Evolutionary conservation across 2,329 filamentous ascomycete genomes (phyloP).

Genomic region (Phialophora verrucosa): DNA sequence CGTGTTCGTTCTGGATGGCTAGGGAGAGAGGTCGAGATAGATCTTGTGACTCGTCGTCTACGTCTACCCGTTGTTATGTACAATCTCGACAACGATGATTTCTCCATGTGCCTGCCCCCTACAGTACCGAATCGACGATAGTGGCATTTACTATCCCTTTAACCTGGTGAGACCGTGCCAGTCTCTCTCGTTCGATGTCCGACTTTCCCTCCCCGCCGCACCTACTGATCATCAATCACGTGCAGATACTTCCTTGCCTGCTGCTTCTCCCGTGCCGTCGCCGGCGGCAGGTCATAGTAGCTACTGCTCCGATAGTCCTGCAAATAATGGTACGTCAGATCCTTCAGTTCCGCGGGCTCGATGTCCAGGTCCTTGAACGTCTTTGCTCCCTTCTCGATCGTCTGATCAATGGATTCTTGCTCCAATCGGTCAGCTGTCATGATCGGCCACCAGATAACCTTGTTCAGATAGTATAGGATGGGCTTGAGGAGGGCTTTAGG

Average conservation of each 20-base stretch:
- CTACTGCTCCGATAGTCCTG: conserved; percentile 87
- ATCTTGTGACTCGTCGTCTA: not conserved
- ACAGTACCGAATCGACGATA: not conserved
- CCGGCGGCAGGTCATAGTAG: conserved; percentile 91
- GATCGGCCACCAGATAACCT: conserved; percentile 84
- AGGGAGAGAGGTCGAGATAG: not conserved
- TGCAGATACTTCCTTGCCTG: conserved; percentile 98
- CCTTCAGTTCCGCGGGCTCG: conserved; percentile 81
- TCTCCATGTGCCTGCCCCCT: too few relatives aligned
- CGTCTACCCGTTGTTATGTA: not conserved
- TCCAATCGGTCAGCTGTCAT: conserved; percentile 81
- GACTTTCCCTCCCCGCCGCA: not conserved
- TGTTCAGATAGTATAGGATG: conserved; percentile 75
- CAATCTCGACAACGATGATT: not conserved
- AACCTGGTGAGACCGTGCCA: not conserved
- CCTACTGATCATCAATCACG: conserved; percentile 80
- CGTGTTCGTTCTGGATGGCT: not conserved
- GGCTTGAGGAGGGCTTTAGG: conserved; percentile 82
- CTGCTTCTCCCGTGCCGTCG: conserved; percentile 90
- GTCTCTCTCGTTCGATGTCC: not conserved
- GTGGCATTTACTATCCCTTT: not conserved
- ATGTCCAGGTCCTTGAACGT: conserved; percentile 94
- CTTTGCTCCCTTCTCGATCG: conserved; percentile 88
- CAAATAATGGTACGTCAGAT: conserved; percentile 91
- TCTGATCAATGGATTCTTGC: conserved; percentile 89